Conservation (phyloP, 257 asterid genomes). For the Solanum tarijense region DNA sequence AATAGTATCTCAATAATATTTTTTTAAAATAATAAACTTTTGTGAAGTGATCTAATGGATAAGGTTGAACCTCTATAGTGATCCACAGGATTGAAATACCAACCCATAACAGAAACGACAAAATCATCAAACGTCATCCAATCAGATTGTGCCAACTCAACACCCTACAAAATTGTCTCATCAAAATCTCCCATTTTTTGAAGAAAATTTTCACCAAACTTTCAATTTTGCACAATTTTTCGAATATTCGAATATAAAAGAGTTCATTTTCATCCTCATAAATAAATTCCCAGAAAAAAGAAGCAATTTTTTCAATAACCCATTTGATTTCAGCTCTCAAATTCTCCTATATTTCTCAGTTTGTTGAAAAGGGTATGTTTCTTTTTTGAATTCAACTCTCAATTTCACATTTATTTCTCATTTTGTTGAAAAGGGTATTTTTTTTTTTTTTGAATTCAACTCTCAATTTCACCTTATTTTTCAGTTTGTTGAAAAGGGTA, state of each 20-base stretch:
- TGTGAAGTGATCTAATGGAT: not conserved
- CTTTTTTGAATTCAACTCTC: not conserved
- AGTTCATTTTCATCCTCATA: not conserved
- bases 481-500: not conserved
- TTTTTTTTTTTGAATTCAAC: not conserved
- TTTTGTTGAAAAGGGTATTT: not conserved
- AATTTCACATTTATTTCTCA: not conserved
- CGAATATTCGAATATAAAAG: not conserved
- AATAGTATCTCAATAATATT: not conserved
- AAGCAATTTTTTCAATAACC: not conserved
- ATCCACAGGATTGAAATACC: not conserved
- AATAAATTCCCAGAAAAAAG: not conserved
- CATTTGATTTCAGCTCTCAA: not conserved
- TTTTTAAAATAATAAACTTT: not conserved
- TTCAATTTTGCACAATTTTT: not conserved
- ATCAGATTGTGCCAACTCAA: not conserved
- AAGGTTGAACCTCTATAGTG: not conserved
- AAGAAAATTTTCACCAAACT: not conserved
- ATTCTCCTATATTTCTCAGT: not conserved
- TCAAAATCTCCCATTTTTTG: not conserved
- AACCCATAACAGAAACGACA: not conserved
- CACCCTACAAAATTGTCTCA: not conserved
- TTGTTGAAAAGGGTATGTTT: not conserved
- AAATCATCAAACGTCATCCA: not conserved
- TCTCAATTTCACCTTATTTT: not conserved